phyloP scores from a whole-genome alignment of 768 basidiomycete species.

The Rossbeevera mucosa region DNA sequence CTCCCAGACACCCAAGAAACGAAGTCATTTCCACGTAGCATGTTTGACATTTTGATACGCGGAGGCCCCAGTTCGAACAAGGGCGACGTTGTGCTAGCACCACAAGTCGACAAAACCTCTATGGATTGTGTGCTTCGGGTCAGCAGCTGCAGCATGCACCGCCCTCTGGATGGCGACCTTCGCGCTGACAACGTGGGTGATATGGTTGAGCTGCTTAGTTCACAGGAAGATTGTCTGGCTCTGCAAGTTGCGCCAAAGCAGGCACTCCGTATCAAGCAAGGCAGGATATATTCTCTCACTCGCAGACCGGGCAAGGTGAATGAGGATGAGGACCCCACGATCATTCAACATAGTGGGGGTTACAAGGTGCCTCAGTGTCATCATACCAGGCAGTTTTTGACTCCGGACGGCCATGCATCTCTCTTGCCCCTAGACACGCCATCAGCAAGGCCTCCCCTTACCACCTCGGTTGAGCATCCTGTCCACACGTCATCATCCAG shows the following conservation, averaged over 20 bases:
- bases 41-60: conserved; percentile 22
- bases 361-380: conserved; percentile 14
- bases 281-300: neutral
- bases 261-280: neutral
- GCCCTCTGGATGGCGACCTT: conserved; percentile 1
- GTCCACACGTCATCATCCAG: conserved; percentile 20
- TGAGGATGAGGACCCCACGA: neutral
- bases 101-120: neutral
- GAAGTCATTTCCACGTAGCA: conserved; percentile 16
- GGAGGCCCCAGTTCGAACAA: neutral
- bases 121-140: neutral
- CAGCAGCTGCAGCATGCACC: neutral
- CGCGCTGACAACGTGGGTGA: neutral
- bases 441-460: too few species aligned
- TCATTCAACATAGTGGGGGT: neutral
- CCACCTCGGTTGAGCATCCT: conserved; percentile 9
- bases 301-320: conserved; percentile 1
- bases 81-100: neutral
- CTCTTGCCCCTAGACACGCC: conserved; percentile 55
- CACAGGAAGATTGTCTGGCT: neutral
- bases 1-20: neutral
- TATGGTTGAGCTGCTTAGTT: neutral
- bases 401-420: conserved; percentile 30
- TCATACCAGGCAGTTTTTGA: conserved; percentile 12
- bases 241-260: neutral